Base-by-base conservation (phyloP, 2,329 filamentous ascomycete genomes). In the Calonectria henricotiae region DNA sequence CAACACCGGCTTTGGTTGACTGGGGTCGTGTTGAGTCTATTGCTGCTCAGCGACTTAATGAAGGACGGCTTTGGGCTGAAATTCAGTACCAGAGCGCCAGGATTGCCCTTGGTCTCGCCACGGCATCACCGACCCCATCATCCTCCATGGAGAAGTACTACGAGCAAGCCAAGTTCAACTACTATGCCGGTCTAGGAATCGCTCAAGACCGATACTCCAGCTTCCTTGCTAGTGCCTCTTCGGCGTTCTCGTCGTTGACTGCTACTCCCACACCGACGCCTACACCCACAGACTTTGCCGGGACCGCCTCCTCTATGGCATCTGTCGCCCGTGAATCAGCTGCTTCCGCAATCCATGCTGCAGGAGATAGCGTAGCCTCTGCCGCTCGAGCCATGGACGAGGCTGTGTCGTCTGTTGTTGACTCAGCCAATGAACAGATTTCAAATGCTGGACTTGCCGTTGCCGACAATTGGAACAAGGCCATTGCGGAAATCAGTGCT, bases 131-230 rank as follows among this genome's bases (percentile, higher is more conserved):
- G 73, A 82, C 81, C 0, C 77, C 81, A 2, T 90, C 82, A 73
- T 83, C 86, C 0, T 76, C 83, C 80, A 87, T 81, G 70, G 91
- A 84, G 81, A 91, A 83, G 85, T 88, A 86, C 83, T 89, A 84
- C 79, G 89, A 86, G 79, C 91, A 86, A 84, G 92, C 89, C 54
- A 88, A 86, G 74, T 83, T 87, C 74, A 88, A 90, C 78, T 96
- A 96, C 81, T 95, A 94, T 75, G 92, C 94, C 73, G 93, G 92
- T 12, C 82, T 96, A 27, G 94, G 94, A 32, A 81, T 94, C 51
- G 94, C 94, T 0, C 92, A 97, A 77, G 93, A 91, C 49, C 90
- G 92, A 43, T 96, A 96, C 80, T 90, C 91, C 5, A 91, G 92
- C 61, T 96, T 96, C 77, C 74, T 96, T 2, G 86, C 87, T 13